Evolutionary conservation across 139 green algal species (phyloP).

Genomic region (Zygnema cylindricum): DNA sequence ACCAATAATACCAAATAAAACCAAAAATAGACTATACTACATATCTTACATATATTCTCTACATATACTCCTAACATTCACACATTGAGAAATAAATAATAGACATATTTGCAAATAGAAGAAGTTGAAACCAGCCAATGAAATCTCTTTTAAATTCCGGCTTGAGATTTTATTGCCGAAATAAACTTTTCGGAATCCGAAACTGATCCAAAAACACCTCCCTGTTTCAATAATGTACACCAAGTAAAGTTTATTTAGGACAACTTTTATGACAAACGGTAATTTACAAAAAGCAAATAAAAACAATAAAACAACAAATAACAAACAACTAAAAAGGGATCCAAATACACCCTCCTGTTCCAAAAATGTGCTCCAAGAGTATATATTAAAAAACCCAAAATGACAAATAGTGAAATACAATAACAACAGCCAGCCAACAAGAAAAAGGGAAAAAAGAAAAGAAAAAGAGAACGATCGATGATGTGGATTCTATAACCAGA

Average conservation of each 20-base stretch:
- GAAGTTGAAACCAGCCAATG: no score
- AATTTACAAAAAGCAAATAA: not conserved
- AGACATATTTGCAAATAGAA: no score
- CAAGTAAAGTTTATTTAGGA: not conserved
- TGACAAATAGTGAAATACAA: not conserved
- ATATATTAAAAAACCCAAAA: not conserved
- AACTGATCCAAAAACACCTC: constrained; percentile 14
- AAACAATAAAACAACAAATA: not conserved
- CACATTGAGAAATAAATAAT: no score
- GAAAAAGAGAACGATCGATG: not conserved
- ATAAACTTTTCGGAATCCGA: not conserved
- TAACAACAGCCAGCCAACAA: not conserved
- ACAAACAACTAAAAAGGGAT: not conserved
- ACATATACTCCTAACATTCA: no score
- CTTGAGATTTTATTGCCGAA: not conserved
- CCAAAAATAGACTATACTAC: no score
- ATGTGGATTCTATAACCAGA: not conserved
- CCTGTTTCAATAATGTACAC: not conserved
- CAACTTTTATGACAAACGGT: not conserved
- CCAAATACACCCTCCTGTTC: not conserved
- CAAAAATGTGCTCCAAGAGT: not conserved
- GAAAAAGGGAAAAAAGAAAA: not conserved
- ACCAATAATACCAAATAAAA: no score
- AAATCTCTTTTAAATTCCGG: not conserved
- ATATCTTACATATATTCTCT: no score